Evolutionary conservation across 441 rosid species (phyloP), one percentile per base, ranked within the genome.

Genomic region (Euphorbia celastroides): DNA sequence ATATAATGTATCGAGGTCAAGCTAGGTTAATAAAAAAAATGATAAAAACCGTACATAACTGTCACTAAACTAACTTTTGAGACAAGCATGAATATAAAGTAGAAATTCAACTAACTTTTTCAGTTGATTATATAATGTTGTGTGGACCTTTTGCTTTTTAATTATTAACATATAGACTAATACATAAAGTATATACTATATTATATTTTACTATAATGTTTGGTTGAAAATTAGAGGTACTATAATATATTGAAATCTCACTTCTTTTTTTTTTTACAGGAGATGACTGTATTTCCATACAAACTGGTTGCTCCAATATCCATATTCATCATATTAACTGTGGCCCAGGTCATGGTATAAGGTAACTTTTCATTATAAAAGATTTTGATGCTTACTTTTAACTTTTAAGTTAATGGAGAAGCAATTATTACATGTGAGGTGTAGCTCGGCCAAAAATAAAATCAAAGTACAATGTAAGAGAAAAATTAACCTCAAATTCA

Each of bases 281-380:
- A 60, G 98, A 92, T 83, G 98, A 88, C 78, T 89, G 96, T 80
- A 71, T 92, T 50, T 92, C 98, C 74, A 88, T 88, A 63, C 95
- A 85, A 77, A 89, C 90, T 5, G 98, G 98, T 65, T 88, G 90
- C 83, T 83, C 90, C 26, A 83, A 89, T 60, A 73, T 89, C 44
- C 88, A 89, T 70, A 69, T 92, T 34, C 96, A 88, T 74, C 90
- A 86, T 36, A 81, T 83, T 46, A 84, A 71, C 68, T 92, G 96
- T 52, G 93, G 98, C 69, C 96, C 98, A 52, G 96, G 96, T 17
- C 98, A 89, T 75, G 98, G 98, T 0, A 85, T 89, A 38, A 92
- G 98, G 96, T 89, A 71, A 57, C 59, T 51, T n/a, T 25, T 36
- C 20, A n/a, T 51, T 13, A 51, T 51, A n/a, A 1, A 19, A 51